A percentile compares a stretch with the other conserved stretches of the same genome.
Evolutionary conservation across 1,139 yeast genomes (phyloP).

Genomic region (Martiniozyma asiatica): DNA sequence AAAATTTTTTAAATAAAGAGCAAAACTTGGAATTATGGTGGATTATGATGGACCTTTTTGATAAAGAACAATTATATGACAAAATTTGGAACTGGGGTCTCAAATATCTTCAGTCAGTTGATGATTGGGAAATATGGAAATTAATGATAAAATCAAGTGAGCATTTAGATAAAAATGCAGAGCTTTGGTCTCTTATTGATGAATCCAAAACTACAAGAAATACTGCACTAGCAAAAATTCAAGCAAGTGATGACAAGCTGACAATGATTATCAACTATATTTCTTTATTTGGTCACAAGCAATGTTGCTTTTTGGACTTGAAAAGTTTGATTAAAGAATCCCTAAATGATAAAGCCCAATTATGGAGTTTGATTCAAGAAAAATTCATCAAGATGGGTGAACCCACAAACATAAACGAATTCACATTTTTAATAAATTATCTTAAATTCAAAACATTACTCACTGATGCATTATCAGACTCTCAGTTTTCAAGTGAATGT

Average conservation of each 20-base stretch:
- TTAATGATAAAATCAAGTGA: constrained; percentile 33
- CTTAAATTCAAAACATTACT: constrained; percentile 31
- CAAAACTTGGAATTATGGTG: constrained; percentile 48
- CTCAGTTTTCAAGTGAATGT: constrained; percentile 12
- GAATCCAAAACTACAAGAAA: constrained; percentile 36
- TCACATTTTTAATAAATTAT: constrained; percentile 36
- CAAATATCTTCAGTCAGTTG: constrained; percentile 32
- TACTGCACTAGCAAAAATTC: constrained; percentile 41
- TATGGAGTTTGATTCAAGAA: not conserved
- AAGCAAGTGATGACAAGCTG: constrained; percentile 23
- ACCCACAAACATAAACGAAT: constrained; percentile 21
- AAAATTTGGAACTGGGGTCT: constrained; percentile 26
- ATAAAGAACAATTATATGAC: constrained; percentile 29
- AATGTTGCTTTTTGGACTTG: constrained; percentile 49
- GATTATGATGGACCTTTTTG: constrained; percentile 35
- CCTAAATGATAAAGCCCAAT: not conserved
- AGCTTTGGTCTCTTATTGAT: constrained; percentile 20
- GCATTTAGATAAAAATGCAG: constrained; percentile 17
- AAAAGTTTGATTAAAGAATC: constrained; percentile 20
- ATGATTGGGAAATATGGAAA: constrained; percentile 55
- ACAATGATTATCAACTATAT: constrained; percentile 29
- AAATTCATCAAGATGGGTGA: constrained; percentile 8
- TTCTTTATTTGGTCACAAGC: constrained; percentile 32
- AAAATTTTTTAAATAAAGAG: constrained; percentile 26
- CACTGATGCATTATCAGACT: constrained; percentile 11